phyloP scores from a whole-genome alignment of 2,329 filamentous ascomycete species.

The Thyridium curvatum region DNA sequence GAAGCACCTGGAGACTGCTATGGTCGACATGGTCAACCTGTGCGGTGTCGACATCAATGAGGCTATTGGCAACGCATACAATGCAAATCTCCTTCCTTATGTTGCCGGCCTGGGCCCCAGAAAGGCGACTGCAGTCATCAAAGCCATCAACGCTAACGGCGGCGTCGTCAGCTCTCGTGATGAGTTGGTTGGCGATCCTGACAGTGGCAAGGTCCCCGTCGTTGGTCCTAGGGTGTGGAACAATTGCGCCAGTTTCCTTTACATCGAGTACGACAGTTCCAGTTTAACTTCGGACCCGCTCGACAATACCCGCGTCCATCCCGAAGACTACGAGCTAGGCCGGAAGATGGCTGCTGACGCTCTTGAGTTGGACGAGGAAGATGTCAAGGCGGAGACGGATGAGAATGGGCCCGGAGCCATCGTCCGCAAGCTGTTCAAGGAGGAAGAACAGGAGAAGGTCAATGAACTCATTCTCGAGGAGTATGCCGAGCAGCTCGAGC shows the following conservation, averaged over 20 bases:
- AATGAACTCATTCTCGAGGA: slow-evolving; percentile 95
- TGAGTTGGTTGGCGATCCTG: slow-evolving; percentile 83
- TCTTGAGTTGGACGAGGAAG: slow-evolving; percentile 92
- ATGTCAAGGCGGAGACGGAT: slow-evolving; percentile 89
- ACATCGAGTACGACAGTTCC: slow-evolving; percentile 78
- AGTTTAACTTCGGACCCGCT: slow-evolving; percentile 82
- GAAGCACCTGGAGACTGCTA: slow-evolving; percentile 85
- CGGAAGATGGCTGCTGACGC: slow-evolving; percentile 98
- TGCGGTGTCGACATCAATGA: slow-evolving; percentile 95
- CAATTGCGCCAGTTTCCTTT: slow-evolving; percentile 94
- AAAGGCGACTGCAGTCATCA: slow-evolving; percentile 79
- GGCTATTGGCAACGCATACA: slow-evolving; percentile 72
- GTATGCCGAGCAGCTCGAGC: slow-evolving; percentile 91
- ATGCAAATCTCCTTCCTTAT: slow-evolving; percentile 83
- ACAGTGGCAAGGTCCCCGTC: slow-evolving; percentile 69
- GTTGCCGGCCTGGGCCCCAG: slow-evolving; percentile 86
- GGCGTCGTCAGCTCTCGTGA: slow-evolving; percentile 78
- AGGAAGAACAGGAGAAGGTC: slow-evolving; percentile 89
- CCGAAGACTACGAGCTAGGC: slow-evolving; percentile 95
- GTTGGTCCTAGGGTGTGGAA: slow-evolving; percentile 90
- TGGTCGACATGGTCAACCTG: slow-evolving; percentile 98
- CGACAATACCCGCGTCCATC: slow-evolving; percentile 94
- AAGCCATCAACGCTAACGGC: slow-evolving; percentile 87
- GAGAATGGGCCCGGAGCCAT: slow-evolving; percentile 87
- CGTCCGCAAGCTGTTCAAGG: slow-evolving; percentile 89